Base-by-base conservation (phyloP, 768 basidiomycete genomes). In the Leucosporidium creatinivorum region DNA sequence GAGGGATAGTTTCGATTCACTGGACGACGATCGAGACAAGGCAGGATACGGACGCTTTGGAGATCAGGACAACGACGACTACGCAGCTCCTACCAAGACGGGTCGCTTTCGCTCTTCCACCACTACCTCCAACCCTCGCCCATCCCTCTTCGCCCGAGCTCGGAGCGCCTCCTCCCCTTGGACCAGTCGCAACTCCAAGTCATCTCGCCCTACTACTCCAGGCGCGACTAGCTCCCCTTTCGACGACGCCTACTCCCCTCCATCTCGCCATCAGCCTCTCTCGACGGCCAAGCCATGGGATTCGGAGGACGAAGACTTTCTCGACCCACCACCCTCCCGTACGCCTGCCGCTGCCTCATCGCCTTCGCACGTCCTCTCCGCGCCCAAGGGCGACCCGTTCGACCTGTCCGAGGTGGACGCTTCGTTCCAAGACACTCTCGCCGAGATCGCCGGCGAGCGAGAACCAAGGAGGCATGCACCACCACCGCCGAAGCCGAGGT, bases 231-330 rank as follows among this genome's bases (percentile, higher is more conserved):
- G 8, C 15, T 44, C 39, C 15, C 39, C 39, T 15, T 44, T 44
- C 39, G 39, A 44, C 39, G 39, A 44, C 15, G 39, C 39, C 39
- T 44, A 44, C 39, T 54, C 52, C 25, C 52, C 25, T 25, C 52
- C 52, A 4, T 54, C 39, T 25, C 17, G 26, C 44, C 51, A 33
- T 4, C 30, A 54, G 33, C 39, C 51, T 28, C 28, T 58, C 56
- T 58, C 66, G 49, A 67, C 56, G 28, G 33, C 56, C 39, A 66
- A 64, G 31, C 67, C 70, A 5, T 72, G 70, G 70, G 70, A 72
- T 50, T 50, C 54, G 21, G 66, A 68, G 50, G 67, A 68, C 55
- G 67, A 68, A 28, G 28, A 60, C 49, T 17, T 65, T 23, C 13
- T 28, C 28, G 36, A 49, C 28, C 17, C 21, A 44, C 57, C 8